Base-by-base conservation (phyloP, 1,284 basidiomycete genomes). In the Schizopora paradoxa region DNA sequence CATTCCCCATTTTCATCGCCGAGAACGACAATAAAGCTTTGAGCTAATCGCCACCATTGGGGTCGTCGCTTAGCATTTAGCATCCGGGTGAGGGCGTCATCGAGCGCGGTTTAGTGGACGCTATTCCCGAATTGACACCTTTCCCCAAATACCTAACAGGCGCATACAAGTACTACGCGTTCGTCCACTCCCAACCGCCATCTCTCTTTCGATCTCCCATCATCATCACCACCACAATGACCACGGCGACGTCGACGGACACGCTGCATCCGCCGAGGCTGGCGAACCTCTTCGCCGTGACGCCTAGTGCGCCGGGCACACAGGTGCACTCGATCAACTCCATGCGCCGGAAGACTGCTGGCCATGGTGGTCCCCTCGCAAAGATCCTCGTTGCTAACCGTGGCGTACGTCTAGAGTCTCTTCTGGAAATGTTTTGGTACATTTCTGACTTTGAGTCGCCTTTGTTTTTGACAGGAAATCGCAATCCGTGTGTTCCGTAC, bases 401-500 rank as follows among this genome's bases (percentile, higher is more conserved):
- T 58, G 93, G 94, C 62, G 91, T 91, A 71, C 50, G 82, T 72
- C 26, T 27, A 4, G 27, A 26, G 36, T 54, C 37, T 33, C 41
- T 38, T 37, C 47, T 33, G 8, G n/a, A 10, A 18, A 36, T 36
- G 23, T 41, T 13, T 16, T 36, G 42, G 36, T 26, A n/a, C n/a
- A n/a, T n/a, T n/a, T n/a, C n/a, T n/a, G n/a, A n/a, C n/a, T n/a
- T n/a, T n/a, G n/a, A n/a, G 6, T n/a, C n/a, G n/a, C n/a, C n/a
- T 27, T 21, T 54, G 8, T 26, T 27, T 5, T 23, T 26, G 37
- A 21, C 58, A 94, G 91, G 95, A 99, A 86, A 99, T 99, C 64
- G 96, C 96, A 25, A 94, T 99, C 61, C 89, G 96, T 65, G 93
- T 99, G 42, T 97, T 99, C 78, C 79, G 96, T 61, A 98, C 96